These are phyloP conservation scores for Phallus indusiatus DNA, from an alignment of 768 basidiomycete genomes.

Conservation along the genomic window DNA sequence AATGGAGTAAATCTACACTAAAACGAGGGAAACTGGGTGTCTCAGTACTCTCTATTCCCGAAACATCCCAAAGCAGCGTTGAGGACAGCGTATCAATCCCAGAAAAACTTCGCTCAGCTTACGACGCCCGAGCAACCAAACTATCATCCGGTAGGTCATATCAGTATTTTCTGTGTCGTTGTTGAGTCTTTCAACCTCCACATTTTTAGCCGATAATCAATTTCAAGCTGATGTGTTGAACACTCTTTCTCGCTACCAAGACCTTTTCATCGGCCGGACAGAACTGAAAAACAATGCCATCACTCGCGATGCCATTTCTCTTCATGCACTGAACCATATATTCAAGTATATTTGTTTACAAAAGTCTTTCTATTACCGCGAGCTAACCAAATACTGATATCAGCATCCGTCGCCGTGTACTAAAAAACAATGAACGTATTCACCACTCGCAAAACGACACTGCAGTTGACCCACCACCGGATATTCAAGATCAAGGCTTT, in stretches of 20 bases:
- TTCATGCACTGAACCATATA: constrained; percentile 85
- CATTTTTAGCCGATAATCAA: constrained; percentile 34
- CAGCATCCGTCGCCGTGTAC: constrained; percentile 82
- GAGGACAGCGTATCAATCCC: constrained; percentile 33
- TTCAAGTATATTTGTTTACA: constrained; percentile 53
- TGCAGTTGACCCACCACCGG: constrained; percentile 41
- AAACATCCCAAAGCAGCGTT: constrained; percentile 14
- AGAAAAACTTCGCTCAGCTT: constrained; percentile 46
- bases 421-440: constrained; percentile 91
- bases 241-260: constrained; percentile 54
- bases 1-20: constrained; percentile 47
- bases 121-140: constrained; percentile 44
- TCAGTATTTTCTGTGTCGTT: background rate
- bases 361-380: background rate
- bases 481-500: constrained; percentile 94
- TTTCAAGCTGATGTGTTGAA: constrained; percentile 65
- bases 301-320: constrained; percentile 57
- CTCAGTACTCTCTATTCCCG: constrained; percentile 40
- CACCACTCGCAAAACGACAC: constrained; percentile 51
- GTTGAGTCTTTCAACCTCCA: background rate
- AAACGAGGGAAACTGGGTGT: constrained; percentile 51
- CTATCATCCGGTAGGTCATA: constrained; percentile 39
- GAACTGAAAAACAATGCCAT: constrained; percentile 53
- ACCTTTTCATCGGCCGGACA: constrained; percentile 65
- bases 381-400: background rate